Conservation (phyloP, 805 yeast species). For the Kodamaea jinghongensis region DNA sequence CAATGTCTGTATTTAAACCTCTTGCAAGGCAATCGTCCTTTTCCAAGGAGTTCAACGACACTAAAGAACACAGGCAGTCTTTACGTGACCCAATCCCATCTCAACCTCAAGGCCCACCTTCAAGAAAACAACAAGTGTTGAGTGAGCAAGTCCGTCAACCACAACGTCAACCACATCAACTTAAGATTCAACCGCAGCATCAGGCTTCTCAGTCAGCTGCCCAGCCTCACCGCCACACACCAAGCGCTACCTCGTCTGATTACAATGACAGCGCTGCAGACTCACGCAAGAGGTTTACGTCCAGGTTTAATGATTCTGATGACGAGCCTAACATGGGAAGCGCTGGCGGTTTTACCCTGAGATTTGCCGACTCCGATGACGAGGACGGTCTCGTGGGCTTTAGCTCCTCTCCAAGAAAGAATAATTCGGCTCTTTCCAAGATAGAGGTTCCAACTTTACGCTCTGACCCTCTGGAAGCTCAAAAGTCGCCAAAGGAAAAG, state of each 20-base stretch:
- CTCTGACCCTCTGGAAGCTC: slow-evolving; percentile 7
- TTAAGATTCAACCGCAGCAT: slow-evolving; percentile 8
- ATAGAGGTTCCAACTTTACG: slow-evolving; percentile 8
- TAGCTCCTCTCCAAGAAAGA: slow-evolving; percentile 10
- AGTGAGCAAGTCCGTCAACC: not conserved
- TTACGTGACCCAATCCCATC: slow-evolving; percentile 1
- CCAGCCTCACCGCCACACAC: slow-evolving; percentile 2
- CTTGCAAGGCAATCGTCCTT: slow-evolving; percentile 53
- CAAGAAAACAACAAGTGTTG: slow-evolving; percentile 5
- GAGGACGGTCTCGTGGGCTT: slow-evolving; percentile 8
- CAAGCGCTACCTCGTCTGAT: not conserved
- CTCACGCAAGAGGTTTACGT: slow-evolving; percentile 17
- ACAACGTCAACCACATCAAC: slow-evolving; percentile 1
- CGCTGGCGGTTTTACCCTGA: slow-evolving; percentile 9
- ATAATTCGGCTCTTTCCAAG: slow-evolving; percentile 3
- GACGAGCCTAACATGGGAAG: slow-evolving; percentile 18
- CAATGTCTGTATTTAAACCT: slow-evolving; percentile 38
- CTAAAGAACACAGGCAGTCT: slow-evolving; percentile 1
- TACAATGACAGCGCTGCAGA: not conserved
- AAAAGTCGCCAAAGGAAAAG: slow-evolving; percentile 27
- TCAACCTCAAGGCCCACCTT: slow-evolving; percentile 3
- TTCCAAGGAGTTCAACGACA: slow-evolving; percentile 36
- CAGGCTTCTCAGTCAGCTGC: slow-evolving; percentile 9
- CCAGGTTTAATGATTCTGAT: slow-evolving; percentile 30
- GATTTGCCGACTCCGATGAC: slow-evolving; percentile 15